phyloP scores from a whole-genome alignment of 768 basidiomycete species.

The Tricholoma matsutake region DNA sequence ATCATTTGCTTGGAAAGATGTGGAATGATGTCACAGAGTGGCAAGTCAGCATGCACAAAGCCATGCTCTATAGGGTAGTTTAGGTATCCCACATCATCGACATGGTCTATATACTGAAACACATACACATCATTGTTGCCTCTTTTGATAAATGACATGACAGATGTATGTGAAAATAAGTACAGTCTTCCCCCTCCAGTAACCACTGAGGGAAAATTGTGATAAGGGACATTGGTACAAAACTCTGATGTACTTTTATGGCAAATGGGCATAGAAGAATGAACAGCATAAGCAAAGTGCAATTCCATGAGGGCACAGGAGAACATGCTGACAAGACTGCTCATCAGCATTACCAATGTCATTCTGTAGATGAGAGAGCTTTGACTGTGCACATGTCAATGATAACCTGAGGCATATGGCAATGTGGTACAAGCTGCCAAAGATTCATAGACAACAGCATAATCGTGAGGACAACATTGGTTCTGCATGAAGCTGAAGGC shows the following conservation, averaged over 20 bases:
- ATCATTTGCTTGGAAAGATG: not conserved
- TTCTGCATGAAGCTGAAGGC: not conserved
- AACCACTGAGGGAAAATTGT: not conserved
- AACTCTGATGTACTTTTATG: not conserved
- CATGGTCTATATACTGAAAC: conserved; percentile 1
- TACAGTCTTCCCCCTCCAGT: not conserved
- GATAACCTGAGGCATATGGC: not conserved
- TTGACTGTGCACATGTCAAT: not conserved
- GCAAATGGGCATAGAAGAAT: not conserved
- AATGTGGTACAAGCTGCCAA: not conserved
- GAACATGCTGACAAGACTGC: not conserved
- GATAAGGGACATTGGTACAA: not conserved
- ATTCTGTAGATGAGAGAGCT: not conserved
- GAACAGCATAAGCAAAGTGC: not conserved
- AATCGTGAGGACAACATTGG: not conserved
- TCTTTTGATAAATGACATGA: not conserved
- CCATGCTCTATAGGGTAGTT: not conserved
- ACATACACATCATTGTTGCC: not conserved
- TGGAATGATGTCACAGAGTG: not conserved
- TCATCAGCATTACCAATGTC: not conserved
- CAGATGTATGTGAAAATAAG: not conserved
- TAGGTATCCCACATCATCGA: not conserved
- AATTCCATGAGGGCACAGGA: too few relatives aligned
- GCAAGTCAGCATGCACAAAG: not conserved
- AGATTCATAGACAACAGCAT: not conserved